Evolutionary conservation across 2,329 filamentous ascomycete genomes (phyloP), one percentile per base, ranked within the genome.

Genomic region (Fusarium dimerum): DNA sequence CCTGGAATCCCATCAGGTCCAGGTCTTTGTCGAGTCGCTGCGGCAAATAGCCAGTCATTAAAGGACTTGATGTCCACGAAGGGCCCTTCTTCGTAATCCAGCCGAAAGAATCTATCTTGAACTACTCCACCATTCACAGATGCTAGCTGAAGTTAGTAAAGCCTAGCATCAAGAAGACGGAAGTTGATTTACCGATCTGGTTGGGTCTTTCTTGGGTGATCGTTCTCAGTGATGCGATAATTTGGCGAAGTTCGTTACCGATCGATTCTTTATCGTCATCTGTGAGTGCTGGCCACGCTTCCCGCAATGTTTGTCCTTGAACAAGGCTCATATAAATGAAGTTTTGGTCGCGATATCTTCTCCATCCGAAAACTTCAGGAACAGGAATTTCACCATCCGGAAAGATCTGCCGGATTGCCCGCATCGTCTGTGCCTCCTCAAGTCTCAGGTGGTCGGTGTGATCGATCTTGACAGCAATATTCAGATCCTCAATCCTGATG

Each of bases 301-400:
- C 32, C 52, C 60, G 50, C 53, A 66, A 43, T 26, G 50, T 62
- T 30, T 49, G 5, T 3, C 60, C 61, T 1, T 13, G 47, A 30
- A 64, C 42, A 6, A 62, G 56, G 39, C 56, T 58, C 57, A 62
- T 64, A 10, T 60, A 61, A 26, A 66, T 56, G 40, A 63, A 63
- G 10, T 26, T 46, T 12, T 38, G 47, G 59, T 57, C 8, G 34
- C 29, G 39, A 8, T 51, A 15, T 40, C n/a, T 48, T 64, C 59
- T 59, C 61, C 55, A 64, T 3, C 54, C 57, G 39, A 64, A 62
- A 74, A 85, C 73, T 26, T 62, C 57, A 1, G 61, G 61, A 2
- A 62, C 50, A 15, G 53, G 55, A 16, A 62, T 40, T 11, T 56
- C 50, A 6, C 29, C 34, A 5, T 60, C n/a, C 1, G 45, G 51